Conservation (phyloP, 495 filamentous ascomycete genomes). For the Talaromyces borbonicus region DNA sequence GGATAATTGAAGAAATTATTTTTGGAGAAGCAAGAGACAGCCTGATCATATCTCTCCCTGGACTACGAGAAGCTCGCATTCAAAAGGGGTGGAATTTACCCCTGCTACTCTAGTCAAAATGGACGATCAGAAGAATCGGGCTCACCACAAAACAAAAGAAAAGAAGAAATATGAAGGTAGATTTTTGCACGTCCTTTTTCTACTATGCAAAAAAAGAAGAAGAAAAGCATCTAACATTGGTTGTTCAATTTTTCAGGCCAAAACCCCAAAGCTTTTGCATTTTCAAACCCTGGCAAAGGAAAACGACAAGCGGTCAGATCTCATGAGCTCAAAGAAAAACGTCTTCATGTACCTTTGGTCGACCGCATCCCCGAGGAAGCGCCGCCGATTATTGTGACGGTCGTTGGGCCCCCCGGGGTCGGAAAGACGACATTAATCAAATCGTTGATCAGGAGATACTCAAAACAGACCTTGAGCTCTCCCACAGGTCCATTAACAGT, state of each 20-base stretch:
- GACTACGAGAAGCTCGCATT: too few species aligned
- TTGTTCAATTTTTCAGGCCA: slow-evolving; percentile 35
- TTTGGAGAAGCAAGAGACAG: slow-evolving; percentile 2
- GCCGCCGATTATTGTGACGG: slow-evolving; percentile 82
- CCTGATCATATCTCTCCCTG: too few species aligned
- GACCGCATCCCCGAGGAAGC: slow-evolving; percentile 92
- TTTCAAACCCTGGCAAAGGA: slow-evolving; percentile 74
- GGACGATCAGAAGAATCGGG: slow-evolving; percentile 77
- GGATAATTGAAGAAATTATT: slow-evolving; percentile 9
- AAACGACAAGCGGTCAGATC: slow-evolving; percentile 78
- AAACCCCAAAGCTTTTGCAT: slow-evolving; percentile 91
- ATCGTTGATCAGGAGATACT: slow-evolving; percentile 86
- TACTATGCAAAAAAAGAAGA: too few species aligned
- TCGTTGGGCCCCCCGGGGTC: slow-evolving; percentile 88
- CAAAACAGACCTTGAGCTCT: slow-evolving; percentile 84
- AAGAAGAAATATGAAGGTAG: slow-evolving; percentile 69
- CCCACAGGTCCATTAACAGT: slow-evolving; percentile 89
- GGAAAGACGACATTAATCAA: slow-evolving; percentile 78
- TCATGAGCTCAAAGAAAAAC: slow-evolving; percentile 92
- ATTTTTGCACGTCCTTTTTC: slow-evolving; percentile 1
- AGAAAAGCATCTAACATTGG: too few species aligned
- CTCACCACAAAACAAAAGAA: slow-evolving; percentile 80
- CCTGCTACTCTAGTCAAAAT: too few species aligned
- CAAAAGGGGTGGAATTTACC: too few species aligned
- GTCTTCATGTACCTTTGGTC: slow-evolving; percentile 89